A percentile compares a stretch with the other conserved stretches of the same genome.
These are phyloP conservation scores for Solanum hybrid DNA, from an alignment of 305 asterid genomes.

Conservation along the genomic window DNA sequence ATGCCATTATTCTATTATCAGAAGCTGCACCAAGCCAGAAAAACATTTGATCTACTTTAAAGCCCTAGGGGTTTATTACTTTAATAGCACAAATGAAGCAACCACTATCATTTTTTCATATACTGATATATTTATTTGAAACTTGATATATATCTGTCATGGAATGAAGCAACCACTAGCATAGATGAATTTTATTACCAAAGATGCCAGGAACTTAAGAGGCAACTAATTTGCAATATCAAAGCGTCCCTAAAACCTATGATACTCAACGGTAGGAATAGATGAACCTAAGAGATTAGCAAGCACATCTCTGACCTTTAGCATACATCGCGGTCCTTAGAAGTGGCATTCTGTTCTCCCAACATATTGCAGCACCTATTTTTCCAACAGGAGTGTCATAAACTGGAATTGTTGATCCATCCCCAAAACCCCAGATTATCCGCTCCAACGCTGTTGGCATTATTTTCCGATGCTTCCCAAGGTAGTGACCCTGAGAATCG, in stretches of 20 bases:
- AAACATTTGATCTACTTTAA: not conserved
- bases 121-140: not conserved
- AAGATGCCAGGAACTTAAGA: not conserved
- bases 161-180: not conserved
- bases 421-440: slow-evolving; percentile 93
- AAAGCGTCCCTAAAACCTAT: not conserved
- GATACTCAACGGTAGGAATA: not conserved
- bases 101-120: not conserved
- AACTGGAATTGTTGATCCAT: slow-evolving; percentile 90
- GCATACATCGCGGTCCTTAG: slow-evolving; percentile 88
- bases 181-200: not conserved
- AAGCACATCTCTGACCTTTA: slow-evolving; percentile 39
- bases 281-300: not conserved
- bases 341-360: slow-evolving; percentile 98
- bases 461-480: slow-evolving; percentile 85
- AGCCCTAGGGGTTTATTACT: not conserved
- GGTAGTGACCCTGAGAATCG: slow-evolving; percentile 68
- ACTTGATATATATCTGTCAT: not conserved
- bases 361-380: slow-evolving; percentile 94
- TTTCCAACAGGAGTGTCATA: slow-evolving; percentile 84
- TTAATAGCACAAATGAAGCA: not conserved
- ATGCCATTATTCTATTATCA: not conserved
- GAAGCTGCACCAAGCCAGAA: not conserved
- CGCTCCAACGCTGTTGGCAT: slow-evolving; percentile 92
- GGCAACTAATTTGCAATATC: not conserved